Conservation (phyloP, 805 yeast genomes). For the Wickerhamiella cacticola region DNA sequence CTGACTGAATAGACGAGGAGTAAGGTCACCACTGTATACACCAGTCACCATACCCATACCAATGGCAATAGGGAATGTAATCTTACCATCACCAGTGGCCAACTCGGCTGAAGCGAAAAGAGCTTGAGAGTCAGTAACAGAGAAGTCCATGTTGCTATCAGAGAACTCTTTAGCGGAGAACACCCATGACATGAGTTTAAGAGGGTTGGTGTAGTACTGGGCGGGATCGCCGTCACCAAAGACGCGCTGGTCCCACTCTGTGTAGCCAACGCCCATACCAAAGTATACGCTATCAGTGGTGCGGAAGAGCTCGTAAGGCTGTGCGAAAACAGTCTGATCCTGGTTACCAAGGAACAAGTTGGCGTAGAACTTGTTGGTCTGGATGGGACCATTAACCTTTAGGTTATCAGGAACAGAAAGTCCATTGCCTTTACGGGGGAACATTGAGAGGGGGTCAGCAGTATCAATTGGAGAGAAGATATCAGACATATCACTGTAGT, state of each 20-base stretch:
- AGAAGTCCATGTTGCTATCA: conserved; percentile 31
- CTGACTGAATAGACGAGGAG: conserved; percentile 36
- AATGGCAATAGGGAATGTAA: conserved; percentile 54
- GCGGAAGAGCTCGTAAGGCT: conserved; percentile 58
- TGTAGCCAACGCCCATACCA: conserved; percentile 56
- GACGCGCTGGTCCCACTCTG: conserved; percentile 35
- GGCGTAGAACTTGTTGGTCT: conserved; percentile 68
- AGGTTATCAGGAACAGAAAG: conserved; percentile 39
- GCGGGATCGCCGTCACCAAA: conserved; percentile 33
- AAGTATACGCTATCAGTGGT: conserved; percentile 32
- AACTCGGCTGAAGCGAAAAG: conserved; percentile 40
- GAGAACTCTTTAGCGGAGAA: conserved; percentile 42
- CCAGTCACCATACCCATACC: conserved; percentile 79
- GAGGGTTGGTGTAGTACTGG: conserved; percentile 43
- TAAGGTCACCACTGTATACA: conserved; percentile 37
- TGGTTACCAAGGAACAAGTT: conserved; percentile 50
- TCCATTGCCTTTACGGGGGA: conserved; percentile 37
- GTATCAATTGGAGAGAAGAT: conserved; percentile 42
- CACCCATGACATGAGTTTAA: conserved; percentile 40
- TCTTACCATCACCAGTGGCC: conserved; percentile 26
- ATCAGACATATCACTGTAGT: conserved; percentile 28
- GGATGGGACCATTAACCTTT: conserved; percentile 36
- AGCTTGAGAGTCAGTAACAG: conserved; percentile 37
- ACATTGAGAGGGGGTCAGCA: conserved; percentile 36
- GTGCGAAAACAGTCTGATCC: conserved; percentile 44